phyloP scores from a whole-genome alignment of 495 filamentous ascomycete genomes.

The Tuber indicum region DNA sequence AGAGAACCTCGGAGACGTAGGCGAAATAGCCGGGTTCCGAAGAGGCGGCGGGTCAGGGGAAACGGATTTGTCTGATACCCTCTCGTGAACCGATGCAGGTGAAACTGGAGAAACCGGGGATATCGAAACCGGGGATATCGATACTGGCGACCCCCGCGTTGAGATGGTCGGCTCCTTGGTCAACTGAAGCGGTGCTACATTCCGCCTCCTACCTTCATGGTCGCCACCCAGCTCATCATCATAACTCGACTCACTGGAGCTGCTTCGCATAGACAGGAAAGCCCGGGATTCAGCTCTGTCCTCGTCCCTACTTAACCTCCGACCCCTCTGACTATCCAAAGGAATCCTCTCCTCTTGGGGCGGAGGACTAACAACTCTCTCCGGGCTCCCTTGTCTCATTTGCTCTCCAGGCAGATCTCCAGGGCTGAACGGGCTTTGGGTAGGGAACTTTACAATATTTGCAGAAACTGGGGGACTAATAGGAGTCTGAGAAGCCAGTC shows the following conservation, averaged over 20 bases:
- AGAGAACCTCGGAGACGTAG: constrained; percentile 33
- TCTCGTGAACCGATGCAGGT: constrained; percentile 17
- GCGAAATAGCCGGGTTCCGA: constrained; percentile 31
- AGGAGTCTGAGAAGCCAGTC: constrained; percentile 30
- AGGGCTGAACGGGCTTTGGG: constrained; percentile 33
- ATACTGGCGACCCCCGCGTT: constrained; percentile 11
- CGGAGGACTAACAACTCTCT: constrained; percentile 9
- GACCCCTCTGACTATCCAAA: constrained; percentile 12
- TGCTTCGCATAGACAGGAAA: constrained; percentile 21
- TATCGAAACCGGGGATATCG: constrained; percentile 13
- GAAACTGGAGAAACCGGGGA: constrained; percentile 25
- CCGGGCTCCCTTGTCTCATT: constrained; percentile 11
- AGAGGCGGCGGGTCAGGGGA: constrained; percentile 22
- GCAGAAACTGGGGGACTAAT: constrained; percentile 32
- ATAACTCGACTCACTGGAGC: constrained; percentile 26
- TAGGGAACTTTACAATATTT: constrained; percentile 28
- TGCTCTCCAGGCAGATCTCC: constrained; percentile 28
- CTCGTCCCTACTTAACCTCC: constrained; percentile 7
- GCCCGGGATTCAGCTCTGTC: constrained; percentile 3
- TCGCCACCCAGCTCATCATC: constrained; percentile 17
- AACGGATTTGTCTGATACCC: constrained; percentile 13
- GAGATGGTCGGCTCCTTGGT: constrained; percentile 20
- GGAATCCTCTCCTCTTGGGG: constrained; percentile 13
- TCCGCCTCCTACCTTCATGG: constrained; percentile 6
- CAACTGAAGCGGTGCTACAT: constrained; percentile 27